Evolutionary conservation across 495 filamentous ascomycete genomes (phyloP).

Genomic region (Neurospora hispaniola): DNA sequence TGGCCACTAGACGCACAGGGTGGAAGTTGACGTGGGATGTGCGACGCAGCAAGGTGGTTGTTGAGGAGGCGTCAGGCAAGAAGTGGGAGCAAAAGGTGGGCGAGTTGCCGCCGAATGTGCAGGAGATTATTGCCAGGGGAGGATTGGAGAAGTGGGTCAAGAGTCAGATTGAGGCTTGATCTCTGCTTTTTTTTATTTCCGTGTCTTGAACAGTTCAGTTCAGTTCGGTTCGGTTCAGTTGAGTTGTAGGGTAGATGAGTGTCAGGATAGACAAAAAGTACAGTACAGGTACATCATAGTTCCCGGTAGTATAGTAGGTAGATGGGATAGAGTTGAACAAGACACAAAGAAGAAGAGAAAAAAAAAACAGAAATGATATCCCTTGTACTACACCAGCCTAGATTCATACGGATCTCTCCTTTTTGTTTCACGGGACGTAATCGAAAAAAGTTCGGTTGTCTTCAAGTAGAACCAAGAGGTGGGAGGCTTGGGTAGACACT

Average conservation of each 20-base stretch:
- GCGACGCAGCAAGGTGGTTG: conserved; percentile 50
- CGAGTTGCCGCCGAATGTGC: conserved; percentile 78
- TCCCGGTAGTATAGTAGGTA: not conserved
- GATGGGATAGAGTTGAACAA: not conserved
- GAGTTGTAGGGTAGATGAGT: too few relatives aligned
- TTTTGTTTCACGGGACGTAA: too few relatives aligned
- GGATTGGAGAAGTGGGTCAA: conserved; percentile 82
- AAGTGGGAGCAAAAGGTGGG: conserved; percentile 74
- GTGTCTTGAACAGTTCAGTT: too few relatives aligned
- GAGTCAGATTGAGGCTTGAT: conserved; percentile 35
- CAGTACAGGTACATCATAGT: too few relatives aligned
- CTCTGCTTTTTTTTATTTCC: too few relatives aligned
- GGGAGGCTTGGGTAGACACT: too few relatives aligned
- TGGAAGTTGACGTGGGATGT: conserved; percentile 90
- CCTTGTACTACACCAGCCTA: not conserved
- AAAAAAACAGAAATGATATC: not conserved
- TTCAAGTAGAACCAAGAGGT: too few relatives aligned
- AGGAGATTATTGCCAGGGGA: conserved; percentile 77
- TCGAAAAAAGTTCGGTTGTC: too few relatives aligned
- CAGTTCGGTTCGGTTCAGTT: too few relatives aligned
- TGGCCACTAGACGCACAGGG: conserved; percentile 34
- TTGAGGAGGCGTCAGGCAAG: conserved; percentile 48
- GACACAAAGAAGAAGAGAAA: not conserved
- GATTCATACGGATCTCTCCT: too few relatives aligned
- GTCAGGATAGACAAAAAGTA: too few relatives aligned